Conservation (phyloP, 257 asterid genomes). For the Primulina huaijiensis region DNA sequence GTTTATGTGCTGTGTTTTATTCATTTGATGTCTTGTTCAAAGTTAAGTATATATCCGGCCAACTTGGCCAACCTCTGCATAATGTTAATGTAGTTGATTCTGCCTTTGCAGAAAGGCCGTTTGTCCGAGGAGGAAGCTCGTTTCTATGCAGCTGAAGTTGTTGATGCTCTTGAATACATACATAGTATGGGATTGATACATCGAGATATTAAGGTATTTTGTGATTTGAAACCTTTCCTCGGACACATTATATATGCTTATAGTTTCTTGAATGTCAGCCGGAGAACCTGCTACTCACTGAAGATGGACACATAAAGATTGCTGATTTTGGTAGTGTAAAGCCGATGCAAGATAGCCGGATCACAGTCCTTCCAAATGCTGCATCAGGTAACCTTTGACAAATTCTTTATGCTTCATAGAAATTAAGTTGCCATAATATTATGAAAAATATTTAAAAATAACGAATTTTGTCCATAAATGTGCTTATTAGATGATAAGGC, state of each 20-base stretch:
- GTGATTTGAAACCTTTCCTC: conserved; percentile 15
- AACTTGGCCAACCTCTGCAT: conserved; percentile 14
- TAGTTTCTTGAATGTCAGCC: conserved; percentile 61
- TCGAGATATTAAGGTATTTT: conserved; percentile 88
- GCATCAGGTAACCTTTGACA: conserved; percentile 66
- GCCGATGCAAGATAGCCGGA: conserved; percentile 93
- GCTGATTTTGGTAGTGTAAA: conserved; percentile 99
- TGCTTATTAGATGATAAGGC: conserved; percentile 90
- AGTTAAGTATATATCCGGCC: conserved; percentile 11
- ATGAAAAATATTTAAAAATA: neutral
- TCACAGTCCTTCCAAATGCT: conserved; percentile 95
- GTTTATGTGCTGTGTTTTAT: neutral
- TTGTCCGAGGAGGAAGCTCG: conserved; percentile 86
- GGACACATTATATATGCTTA: conserved; percentile 31
- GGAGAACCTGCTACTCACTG: conserved; percentile 85
- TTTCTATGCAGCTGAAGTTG: conserved; percentile 96
- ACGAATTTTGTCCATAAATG: conserved; percentile 2
- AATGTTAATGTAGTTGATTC: conserved; percentile 26
- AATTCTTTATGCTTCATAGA: conserved; percentile 4
- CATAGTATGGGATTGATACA: conserved; percentile 96
- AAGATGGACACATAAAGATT: conserved; percentile 91
- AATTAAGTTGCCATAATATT: neutral
- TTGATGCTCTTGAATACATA: conserved; percentile 95
- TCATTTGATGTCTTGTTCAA: neutral
- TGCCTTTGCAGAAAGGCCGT: conserved; percentile 79